Evolutionary conservation across 371 early-diverging fungal genomes (phyloP), one percentile per base, ranked within the genome.

Genomic region (Lichtheimia hyalospora): DNA sequence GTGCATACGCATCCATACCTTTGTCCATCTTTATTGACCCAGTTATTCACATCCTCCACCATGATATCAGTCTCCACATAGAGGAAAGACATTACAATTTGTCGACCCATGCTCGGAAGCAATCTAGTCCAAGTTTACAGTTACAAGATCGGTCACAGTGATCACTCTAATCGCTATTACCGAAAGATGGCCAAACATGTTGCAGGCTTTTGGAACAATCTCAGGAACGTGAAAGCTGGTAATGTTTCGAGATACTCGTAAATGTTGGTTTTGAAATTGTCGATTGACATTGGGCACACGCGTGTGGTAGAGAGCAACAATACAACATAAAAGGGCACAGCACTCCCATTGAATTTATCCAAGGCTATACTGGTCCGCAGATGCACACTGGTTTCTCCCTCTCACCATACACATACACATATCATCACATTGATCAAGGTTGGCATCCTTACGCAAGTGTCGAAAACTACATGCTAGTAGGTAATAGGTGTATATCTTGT

Each of bases 101-200:
- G 97, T 62, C 93, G 90, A 23, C 94, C 92, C 3, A 96, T 74
- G 27, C 91, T 85, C 20, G 95, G 92, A 21, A 96, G 78, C 16
- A 97, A 79, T 61, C 92, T 91, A 67, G 14, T 15, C 7, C 5
- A 41, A 20, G 50, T 51, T 5, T 10, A 10, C 2, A 10, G 34
- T 34, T 34, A 5, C 34, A 34, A 34, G 34, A 34, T 34, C 34
- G 60, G 2, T 10, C 5, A 34, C 10, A 10, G 10, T 8, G 34
- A 52, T 51, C 43, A 10, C 42, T n/a, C 20, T 16, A 4, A 3
- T 15, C 56, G 34, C 28, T 41, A 48, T 52, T 75, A 92, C 92
- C 97, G 85, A 62, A 96, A 91, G 51, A 96, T 87, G 21, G 96
- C 95, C 43, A 97, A 81, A 68, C 96, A 96, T 63, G 96, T 93